Evolutionary conservation across 2,329 filamentous ascomycete species (phyloP).

Genomic region (Macroventuria anomochaeta): DNA sequence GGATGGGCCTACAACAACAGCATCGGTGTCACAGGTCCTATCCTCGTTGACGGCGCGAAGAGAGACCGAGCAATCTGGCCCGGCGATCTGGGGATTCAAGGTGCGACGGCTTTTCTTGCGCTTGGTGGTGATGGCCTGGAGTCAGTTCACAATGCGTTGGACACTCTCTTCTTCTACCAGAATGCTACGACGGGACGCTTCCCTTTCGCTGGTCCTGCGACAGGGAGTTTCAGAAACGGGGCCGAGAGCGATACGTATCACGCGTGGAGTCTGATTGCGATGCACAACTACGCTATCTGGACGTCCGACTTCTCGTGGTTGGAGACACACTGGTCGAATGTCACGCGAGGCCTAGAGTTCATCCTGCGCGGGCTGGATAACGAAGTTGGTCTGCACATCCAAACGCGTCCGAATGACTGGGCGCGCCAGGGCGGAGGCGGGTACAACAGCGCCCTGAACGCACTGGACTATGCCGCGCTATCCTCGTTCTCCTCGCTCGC

Average conservation of each 20-base stretch:
- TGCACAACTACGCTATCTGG: constrained; percentile 30
- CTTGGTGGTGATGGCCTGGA: constrained; percentile 19
- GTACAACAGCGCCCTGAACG: constrained; percentile 44
- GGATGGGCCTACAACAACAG: constrained; percentile 48
- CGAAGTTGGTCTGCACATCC: constrained; percentile 21
- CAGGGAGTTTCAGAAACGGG: constrained; percentile 12
- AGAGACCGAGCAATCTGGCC: constrained; percentile 49
- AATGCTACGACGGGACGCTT: constrained; percentile 27
- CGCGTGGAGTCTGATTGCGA: constrained; percentile 29
- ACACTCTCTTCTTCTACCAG: constrained; percentile 30
- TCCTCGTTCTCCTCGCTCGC: constrained; percentile 25
- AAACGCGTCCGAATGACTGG: constrained; percentile 39
- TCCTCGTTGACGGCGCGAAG: constrained; percentile 51
- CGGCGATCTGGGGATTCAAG: constrained; percentile 29
- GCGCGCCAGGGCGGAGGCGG: constrained; percentile 37
- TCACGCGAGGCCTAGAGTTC: constrained; percentile 24
- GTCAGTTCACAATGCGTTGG: constrained; percentile 22
- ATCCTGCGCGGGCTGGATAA: constrained; percentile 18
- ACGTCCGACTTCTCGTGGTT: constrained; percentile 22
- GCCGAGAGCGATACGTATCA: constrained; percentile 32
- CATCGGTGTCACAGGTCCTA: constrained; percentile 40
- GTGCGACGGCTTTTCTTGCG: constrained; percentile 12
- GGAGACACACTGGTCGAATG: constrained; percentile 21
- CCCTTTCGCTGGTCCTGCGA: constrained; percentile 27
- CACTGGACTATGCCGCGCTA: constrained; percentile 42